These are phyloP conservation scores for Lactarius hatsudake DNA, from an alignment of 768 basidiomycete species.

Conservation along the genomic window DNA sequence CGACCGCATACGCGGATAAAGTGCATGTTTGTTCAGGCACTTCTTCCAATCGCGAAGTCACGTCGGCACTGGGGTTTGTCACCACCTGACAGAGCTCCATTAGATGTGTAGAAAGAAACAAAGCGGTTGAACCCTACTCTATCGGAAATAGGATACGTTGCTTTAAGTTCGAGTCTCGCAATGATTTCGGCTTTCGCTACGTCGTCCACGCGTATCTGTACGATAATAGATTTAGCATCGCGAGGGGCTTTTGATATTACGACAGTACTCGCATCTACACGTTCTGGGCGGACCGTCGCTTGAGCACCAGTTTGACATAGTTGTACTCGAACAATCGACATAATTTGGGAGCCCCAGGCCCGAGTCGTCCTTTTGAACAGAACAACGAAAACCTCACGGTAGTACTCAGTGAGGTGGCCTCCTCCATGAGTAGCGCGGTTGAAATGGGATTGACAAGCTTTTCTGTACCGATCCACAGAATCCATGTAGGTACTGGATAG, in stretches of 20 bases:
- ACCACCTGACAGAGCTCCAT: neutral
- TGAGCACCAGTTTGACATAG: neutral
- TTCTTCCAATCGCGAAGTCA: neutral
- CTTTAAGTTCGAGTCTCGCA: neutral
- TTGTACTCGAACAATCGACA: neutral
- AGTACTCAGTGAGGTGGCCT: neutral
- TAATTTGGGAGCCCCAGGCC: neutral
- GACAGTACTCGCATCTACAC: neutral
- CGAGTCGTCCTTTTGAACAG: neutral
- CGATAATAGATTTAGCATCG: too few relatives aligned
- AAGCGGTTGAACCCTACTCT: neutral
- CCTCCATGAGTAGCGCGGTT: neutral
- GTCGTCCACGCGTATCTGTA: slow-evolving; percentile 8
- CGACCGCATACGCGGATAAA: neutral
- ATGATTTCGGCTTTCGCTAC: neutral
- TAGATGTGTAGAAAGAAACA: neutral
- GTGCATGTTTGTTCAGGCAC: neutral
- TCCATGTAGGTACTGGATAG: neutral
- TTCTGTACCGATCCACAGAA: neutral
- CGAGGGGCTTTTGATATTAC: neutral
- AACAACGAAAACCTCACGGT: neutral
- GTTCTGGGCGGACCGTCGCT: neutral
- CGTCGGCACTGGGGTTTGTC: neutral
- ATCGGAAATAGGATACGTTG: too few relatives aligned
- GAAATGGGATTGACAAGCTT: neutral